Evolutionary conservation across 202 grass and related monocot species (phyloP).

Genomic region (Bolboschoenoplectus hybrid): DNA sequence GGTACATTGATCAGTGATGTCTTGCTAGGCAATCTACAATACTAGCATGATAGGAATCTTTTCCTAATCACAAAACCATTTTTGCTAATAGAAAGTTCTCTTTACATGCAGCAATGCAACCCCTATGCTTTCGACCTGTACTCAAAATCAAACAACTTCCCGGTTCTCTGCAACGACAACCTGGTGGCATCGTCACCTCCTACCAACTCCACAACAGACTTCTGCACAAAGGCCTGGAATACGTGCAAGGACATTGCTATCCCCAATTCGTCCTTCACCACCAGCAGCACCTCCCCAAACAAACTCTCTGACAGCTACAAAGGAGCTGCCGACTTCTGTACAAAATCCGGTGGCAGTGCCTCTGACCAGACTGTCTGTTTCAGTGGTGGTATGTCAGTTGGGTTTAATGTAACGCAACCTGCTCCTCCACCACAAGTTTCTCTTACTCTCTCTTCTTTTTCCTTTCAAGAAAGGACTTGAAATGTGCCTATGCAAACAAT

Average conservation of each 20-base stretch:
- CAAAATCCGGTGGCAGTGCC: slow-evolving; percentile 39
- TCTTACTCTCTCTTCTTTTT: not conserved
- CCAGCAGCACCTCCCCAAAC: not conserved
- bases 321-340: slow-evolving; percentile 59
- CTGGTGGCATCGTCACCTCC: not conserved
- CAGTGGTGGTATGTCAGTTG: slow-evolving; percentile 33
- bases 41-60: not conserved
- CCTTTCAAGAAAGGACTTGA: not conserved
- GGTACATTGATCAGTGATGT: not conserved
- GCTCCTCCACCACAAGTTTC: slow-evolving; percentile 25
- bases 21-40: not conserved
- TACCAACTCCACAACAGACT: slow-evolving; percentile 38
- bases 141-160: slow-evolving; percentile 46
- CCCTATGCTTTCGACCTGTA: slow-evolving; percentile 72
- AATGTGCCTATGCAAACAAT: not conserved
- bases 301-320: slow-evolving; percentile 63
- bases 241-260: slow-evolving; percentile 68
- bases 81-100: not conserved
- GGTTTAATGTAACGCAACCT: slow-evolving; percentile 19
- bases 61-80: not conserved
- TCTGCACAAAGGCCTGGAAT: slow-evolving; percentile 60
- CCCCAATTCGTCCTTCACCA: slow-evolving; percentile 49
- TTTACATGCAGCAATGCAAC: slow-evolving; percentile 60
- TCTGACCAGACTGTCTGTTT: slow-evolving; percentile 50
- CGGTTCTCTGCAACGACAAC: slow-evolving; percentile 57